Percentiles rank a stretch among this genome's conserved stretches.
These are phyloP conservation scores for Tylopilus sp. DNA, from an alignment of 768 basidiomycete genomes.

Conservation along the genomic window DNA sequence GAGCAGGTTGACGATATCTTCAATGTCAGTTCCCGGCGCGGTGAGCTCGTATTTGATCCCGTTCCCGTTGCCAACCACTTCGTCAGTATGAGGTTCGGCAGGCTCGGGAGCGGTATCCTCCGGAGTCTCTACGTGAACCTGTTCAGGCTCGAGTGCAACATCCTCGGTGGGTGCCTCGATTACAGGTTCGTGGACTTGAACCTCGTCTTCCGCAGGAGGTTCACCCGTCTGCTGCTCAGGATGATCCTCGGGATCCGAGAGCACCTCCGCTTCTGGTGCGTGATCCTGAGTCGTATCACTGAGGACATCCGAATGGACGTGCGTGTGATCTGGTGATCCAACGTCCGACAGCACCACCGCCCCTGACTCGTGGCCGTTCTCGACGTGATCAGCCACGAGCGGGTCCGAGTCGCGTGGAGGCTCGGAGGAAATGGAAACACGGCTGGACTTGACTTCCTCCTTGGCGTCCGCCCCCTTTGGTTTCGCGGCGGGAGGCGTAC, in stretches of 20 bases:
- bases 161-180: constrained; percentile 5
- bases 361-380: constrained; percentile 27
- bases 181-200: constrained; percentile 3
- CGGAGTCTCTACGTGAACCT: constrained; percentile 7
- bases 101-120: constrained; percentile 6
- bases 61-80: constrained; percentile 11
- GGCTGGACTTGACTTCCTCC: constrained; percentile 14
- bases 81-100: constrained; percentile 8
- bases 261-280: constrained; percentile 5
- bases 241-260: constrained; percentile 8
- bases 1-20: constrained; percentile 65
- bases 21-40: constrained; percentile 44
- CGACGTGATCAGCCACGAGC: constrained; percentile 16
- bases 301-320: constrained; percentile 15
- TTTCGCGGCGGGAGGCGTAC: constrained; percentile 20
- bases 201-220: constrained; percentile 6
- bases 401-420: constrained; percentile 19
- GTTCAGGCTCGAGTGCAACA: constrained; percentile 2
- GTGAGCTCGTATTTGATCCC: neutral
- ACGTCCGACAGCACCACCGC: constrained; percentile 8
- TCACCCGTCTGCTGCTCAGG: constrained; percentile 10
- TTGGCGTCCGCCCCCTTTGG: constrained; percentile 21
- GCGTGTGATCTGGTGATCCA: constrained; percentile 19
- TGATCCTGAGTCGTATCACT: constrained; percentile 8
- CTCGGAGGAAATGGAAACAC: constrained; percentile 27